Base-by-base conservation (phyloP, 805 yeast genomes). In the Cyberlindnera americana region DNA sequence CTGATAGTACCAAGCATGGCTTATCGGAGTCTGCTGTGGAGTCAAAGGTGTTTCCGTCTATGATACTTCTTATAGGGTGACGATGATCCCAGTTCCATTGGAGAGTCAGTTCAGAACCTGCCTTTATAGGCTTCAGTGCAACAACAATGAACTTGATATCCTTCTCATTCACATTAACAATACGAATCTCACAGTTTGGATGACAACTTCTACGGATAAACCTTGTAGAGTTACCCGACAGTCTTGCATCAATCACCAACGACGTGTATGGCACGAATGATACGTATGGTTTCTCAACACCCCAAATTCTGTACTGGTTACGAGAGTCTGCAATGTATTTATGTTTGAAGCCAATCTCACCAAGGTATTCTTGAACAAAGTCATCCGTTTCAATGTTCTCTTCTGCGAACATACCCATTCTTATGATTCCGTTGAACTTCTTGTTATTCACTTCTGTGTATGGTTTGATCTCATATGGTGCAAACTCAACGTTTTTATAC, bases 71-170 rank as follows among this genome's bases (percentile, higher is more conserved):
- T 27, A 88, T 83, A 2, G 97, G 95, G 57, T 89, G 96, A 14
- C 65, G 47, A 3, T 62, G 56, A 55, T 89, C 95, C 95, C 96
- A 91, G 44, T 82, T 86, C 98, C 98, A 91, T 2, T 80, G 76
- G 9, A 88, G 60, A 0, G 90, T 73, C 16, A 91, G 61, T 55
- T 90, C 97, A 28, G 79, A 75, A n/a, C 78, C 88, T 9, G 70
- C 60, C 37, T 69, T 66, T 19, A 90, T 74, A 3, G 75, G 75
- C 34, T 67, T 71, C 1, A 70, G 60, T 0, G 96, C 75, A 21
- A 66, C 66, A 9, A 86, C 68, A 8, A 77, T 66, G 54, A 85
- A 79, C 39, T 70, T 73, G 9, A 84, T 68, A 1, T 65, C 62
- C 3, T 48, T 48, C 16, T 54, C 50, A 9, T 55, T 50, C 14